Base-by-base conservation (phyloP, 148 eudicot genomes). In the Rhododendron ferrugineum region DNA sequence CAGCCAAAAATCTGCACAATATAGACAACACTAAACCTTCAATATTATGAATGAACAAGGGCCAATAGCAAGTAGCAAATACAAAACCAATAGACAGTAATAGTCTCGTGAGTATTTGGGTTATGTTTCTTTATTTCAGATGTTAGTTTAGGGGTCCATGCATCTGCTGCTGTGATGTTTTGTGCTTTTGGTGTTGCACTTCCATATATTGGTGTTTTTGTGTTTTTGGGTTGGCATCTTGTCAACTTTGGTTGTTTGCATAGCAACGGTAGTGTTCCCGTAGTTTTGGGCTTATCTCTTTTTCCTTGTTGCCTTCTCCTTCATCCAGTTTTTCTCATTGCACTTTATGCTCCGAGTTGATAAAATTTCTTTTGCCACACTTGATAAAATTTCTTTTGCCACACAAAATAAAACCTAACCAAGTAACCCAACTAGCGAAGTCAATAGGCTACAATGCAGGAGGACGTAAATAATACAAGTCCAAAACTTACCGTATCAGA, bases 1-100 rank as follows among this genome's bases (percentile, higher is more conserved):
- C 82, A 28, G 62, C n/a, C 23, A 49, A 79, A 54, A 79, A 30
- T 79, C 82, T 28, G 82, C 82, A 49, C 13, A 79, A 79, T 28
- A 79, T 28, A 79, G 22, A 49, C 37, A 28, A 26, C 52, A 78
- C 4, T 30, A 50, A 0, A 28, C 32, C 20, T 11, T 40, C 50
- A 44, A 78, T 11, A 47, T 4, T 13, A 11, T 11, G 23, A 6
- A n/a, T 28, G 56, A 78, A 30, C 37, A 78, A 47, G 54, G 47
- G 20, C 32, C 58, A 77, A 77, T 22, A 77, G 80, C 30, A 16
- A 40, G 5, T 34, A 72, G 20, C 40, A 76, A 34, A 34, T 7
- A 6, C 5, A 5, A 40, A 76, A 54, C 79, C 79, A 7, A 74
- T 37, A 36, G 78, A 42, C 60, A 4, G 22, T 4, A 54, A 52